phyloP scores from a whole-genome alignment of 2,329 filamentous ascomycete species.

The Microdochium trichocladiopsis region DNA sequence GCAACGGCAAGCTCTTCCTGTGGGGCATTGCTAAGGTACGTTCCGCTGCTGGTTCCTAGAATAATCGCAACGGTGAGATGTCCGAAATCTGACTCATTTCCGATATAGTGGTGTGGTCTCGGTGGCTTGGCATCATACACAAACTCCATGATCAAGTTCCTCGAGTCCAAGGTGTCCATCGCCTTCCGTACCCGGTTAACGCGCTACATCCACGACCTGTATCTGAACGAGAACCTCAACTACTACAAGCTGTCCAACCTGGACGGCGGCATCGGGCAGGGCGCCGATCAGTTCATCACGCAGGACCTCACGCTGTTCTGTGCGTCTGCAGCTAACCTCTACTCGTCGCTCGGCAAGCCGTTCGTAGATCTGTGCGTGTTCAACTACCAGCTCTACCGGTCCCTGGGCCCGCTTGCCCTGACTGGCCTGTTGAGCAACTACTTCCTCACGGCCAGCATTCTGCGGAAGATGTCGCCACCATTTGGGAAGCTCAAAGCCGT shows the following conservation, averaged over 20 bases:
- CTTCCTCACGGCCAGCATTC: conserved; percentile 83
- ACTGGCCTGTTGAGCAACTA: conserved; percentile 87
- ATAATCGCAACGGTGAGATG: background rate
- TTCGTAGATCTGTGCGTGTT: conserved; percentile 96
- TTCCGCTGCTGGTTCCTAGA: background rate
- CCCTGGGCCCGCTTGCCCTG: conserved; percentile 80
- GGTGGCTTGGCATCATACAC: conserved; percentile 93
- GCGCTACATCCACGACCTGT: conserved; percentile 93
- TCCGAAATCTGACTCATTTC: conserved; percentile 9
- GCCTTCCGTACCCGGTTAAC: conserved; percentile 94
- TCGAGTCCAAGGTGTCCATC: conserved; percentile 97
- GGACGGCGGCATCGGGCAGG: conserved; percentile 86
- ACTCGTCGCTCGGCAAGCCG: conserved; percentile 95
- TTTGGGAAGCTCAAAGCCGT: conserved; percentile 97
- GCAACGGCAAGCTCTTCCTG: conserved; percentile 81
- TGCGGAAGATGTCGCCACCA: conserved; percentile 82
- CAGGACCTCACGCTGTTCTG: conserved; percentile 96
- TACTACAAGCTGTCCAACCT: conserved; percentile 94
- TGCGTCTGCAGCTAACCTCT: conserved; percentile 81
- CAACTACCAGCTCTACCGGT: conserved; percentile 93
- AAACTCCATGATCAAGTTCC: conserved; percentile 97
- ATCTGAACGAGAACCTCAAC: conserved; percentile 88
- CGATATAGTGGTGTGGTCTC: conserved; percentile 73
- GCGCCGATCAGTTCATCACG: conserved; percentile 94
- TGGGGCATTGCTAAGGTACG: conserved; percentile 76